Conservation (phyloP, 352 stramenopile genomes). For the Globisporangium nodosum region DNA sequence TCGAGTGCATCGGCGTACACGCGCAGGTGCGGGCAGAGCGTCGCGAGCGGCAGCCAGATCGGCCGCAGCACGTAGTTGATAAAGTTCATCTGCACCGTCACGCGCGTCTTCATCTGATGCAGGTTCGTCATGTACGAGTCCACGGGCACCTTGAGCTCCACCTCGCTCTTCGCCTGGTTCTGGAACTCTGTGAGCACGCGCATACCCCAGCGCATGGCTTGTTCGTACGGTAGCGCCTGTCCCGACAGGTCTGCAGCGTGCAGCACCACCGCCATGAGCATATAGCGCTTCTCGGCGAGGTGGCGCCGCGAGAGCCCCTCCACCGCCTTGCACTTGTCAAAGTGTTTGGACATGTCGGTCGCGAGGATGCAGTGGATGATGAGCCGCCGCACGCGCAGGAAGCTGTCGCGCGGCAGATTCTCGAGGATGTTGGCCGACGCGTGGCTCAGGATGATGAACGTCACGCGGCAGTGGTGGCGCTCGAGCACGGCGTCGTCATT, state of each 20-base stretch:
- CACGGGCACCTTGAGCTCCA: slow-evolving; percentile 18
- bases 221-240: slow-evolving; percentile 51
- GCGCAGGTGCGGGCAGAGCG: slow-evolving; percentile 40
- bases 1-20: slow-evolving; percentile 57
- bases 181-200: slow-evolving; percentile 70
- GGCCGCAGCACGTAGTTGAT: slow-evolving; percentile 71
- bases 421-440: slow-evolving; percentile 72
- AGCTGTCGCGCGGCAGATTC: slow-evolving; percentile 34
- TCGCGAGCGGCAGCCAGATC: slow-evolving; percentile 51
- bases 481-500: slow-evolving; percentile 83
- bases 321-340: slow-evolving; percentile 63
- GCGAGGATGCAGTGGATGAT: slow-evolving; percentile 70
- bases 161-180: slow-evolving; percentile 54
- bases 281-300: slow-evolving; percentile 42
- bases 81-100: slow-evolving; percentile 60
- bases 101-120: too few relatives aligned
- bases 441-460: slow-evolving; percentile 55
- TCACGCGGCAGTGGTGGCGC: slow-evolving; percentile 71
- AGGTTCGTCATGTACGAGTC: slow-evolving; percentile 56
- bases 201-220: slow-evolving; percentile 53
- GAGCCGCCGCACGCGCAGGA: slow-evolving; percentile 48
- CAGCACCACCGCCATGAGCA: slow-evolving; percentile 68
- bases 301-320: slow-evolving; percentile 55
- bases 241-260: slow-evolving; percentile 60
- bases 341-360: slow-evolving; percentile 77